Evolutionary conservation across 441 rosid genomes (phyloP).

Genomic region (Populus hybrid): DNA sequence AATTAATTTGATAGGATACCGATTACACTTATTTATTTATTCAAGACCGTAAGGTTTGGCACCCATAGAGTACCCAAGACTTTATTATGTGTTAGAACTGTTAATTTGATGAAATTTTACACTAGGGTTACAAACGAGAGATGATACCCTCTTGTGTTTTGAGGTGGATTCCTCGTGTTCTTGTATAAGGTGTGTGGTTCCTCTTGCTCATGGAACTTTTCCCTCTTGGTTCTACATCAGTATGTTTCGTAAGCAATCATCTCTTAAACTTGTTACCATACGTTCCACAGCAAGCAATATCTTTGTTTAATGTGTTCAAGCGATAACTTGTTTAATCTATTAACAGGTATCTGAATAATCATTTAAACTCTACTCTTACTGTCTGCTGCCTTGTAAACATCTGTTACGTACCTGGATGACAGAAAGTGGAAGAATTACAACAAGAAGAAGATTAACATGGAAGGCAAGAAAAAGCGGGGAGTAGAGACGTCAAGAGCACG

Average conservation of each 20-base stretch:
- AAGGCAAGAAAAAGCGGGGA: too few species aligned
- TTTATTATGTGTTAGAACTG: background rate
- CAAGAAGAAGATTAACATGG: too few species aligned
- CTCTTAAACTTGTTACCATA: background rate
- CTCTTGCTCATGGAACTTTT: background rate
- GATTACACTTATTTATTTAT: background rate
- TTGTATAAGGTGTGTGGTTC: background rate
- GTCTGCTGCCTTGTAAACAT: slow-evolving; percentile 45
- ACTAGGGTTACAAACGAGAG: background rate
- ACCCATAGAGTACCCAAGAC: background rate
- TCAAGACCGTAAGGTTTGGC: background rate
- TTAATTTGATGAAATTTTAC: background rate
- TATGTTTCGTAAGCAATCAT: background rate
- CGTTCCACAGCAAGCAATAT: background rate
- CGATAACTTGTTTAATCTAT: slow-evolving; percentile 4
- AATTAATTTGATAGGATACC: background rate
- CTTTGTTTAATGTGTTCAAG: slow-evolving; percentile 7
- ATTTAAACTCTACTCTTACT: slow-evolving; percentile 61
- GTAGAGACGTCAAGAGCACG: too few species aligned
- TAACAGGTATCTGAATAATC: slow-evolving; percentile 66
- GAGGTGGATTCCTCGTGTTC: background rate
- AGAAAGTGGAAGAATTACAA: too few species aligned
- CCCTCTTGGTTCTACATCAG: background rate
- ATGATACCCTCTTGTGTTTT: background rate
- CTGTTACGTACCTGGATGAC: slow-evolving; percentile 13